Evolutionary conservation across 805 yeast species (phyloP), one percentile per base, ranked within the genome.

Genomic region (Candida palmyrensis): DNA sequence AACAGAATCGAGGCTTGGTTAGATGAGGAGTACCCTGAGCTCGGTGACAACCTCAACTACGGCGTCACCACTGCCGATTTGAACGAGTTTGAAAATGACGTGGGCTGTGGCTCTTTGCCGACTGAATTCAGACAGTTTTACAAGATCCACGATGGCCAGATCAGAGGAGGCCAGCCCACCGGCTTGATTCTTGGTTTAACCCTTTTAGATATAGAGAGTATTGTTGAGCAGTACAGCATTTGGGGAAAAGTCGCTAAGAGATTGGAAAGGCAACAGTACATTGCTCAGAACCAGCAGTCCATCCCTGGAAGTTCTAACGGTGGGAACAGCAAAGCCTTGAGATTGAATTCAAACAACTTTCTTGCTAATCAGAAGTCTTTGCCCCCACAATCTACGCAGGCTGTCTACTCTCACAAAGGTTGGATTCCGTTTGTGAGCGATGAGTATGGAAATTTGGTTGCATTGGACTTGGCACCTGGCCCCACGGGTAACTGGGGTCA

Each of bases 1-100:
- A 61, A 56, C 39, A 47, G 71, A 22, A 53, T 66, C 30, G 71
- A 62, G 38, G 41, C 42, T 27, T 66, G 68, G 62, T 51, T 65
- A 37, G 72, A 66, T 25, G 66, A 62, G 30, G 71, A 66, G 42
- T 66, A 65, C 41, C 71, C 72, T 2, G 72, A 66, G 40, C 57
- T 66, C 37, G 68, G 55, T 33, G 72, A 66, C 37, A 54, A 53
- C 39, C 53, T 66, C 48, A 64, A 66, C 39, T 53, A 53, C 32
- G 72, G 71, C 3, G 71, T 57, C 5, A 64, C 70, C 14, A 53
- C 66, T 14, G 69, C 70, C 6, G 72, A 66, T 44, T 58, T 66
- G 47, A 66, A 66, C 43, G 72, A 66, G 46, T 60, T 66, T 42
- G 70, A 62, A 35, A 63, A 63, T 33, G 71, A 66, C 42, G 56